Percentiles rank a stretch among this genome's conserved stretches.
These are phyloP conservation scores for Erigeron philadelphicus DNA, from an alignment of 140 eudicot genomes.

Conservation along the genomic window DNA sequence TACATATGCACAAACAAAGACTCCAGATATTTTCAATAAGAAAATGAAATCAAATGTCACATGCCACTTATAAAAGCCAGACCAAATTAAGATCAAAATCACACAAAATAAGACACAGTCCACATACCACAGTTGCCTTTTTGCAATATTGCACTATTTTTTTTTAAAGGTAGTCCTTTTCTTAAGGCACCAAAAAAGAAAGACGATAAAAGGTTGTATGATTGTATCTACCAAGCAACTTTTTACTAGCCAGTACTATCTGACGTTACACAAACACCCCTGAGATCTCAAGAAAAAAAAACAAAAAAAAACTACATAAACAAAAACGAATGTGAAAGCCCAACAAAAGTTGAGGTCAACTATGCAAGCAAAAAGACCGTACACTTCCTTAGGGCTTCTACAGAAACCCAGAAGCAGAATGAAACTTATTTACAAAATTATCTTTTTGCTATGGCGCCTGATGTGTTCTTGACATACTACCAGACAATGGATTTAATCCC, in stretches of 20 bases:
- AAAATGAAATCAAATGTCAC: background rate
- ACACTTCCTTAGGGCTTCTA: conserved; percentile 15
- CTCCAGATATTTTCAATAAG: background rate
- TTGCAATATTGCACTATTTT: conserved; percentile 1
- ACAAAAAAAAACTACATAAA: background rate
- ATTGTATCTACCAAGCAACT: background rate
- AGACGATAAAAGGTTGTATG: background rate
- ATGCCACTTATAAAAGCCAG: background rate
- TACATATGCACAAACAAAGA: background rate
- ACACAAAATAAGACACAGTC: background rate
- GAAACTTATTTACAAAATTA: conserved; percentile 33
- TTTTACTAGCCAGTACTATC: background rate
- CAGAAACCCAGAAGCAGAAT: conserved; percentile 18
- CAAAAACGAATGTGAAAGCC: background rate
- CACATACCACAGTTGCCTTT: background rate
- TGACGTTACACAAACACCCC: background rate
- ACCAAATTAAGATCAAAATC: background rate
- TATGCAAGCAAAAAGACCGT: conserved; percentile 14
- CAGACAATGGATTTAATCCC: conserved; percentile 27
- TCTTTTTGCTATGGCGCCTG: conserved; percentile 21
- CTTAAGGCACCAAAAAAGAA: background rate
- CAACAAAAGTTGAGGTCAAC: background rate
- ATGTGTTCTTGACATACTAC: conserved; percentile 21
- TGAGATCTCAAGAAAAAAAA: background rate
- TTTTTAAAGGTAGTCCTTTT: background rate